phyloP scores from a whole-genome alignment of 2,329 filamentous ascomycete species.

The Laburnicola sp. region DNA sequence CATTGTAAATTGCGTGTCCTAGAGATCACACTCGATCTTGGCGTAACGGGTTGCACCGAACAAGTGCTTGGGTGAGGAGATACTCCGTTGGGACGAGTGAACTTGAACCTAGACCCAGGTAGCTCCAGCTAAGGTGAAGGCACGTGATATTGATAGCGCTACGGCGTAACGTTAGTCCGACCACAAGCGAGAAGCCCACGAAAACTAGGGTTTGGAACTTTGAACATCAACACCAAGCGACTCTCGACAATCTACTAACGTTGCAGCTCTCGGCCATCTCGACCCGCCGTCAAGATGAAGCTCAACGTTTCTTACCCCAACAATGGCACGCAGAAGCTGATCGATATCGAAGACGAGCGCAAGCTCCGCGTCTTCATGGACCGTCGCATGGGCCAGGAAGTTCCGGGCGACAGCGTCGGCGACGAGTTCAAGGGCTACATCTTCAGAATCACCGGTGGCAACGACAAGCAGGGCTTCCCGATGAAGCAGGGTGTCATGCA shows the following conservation, averaged over 20 bases:
- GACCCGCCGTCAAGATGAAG: slow-evolving; percentile 64
- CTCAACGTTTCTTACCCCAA: slow-evolving; percentile 86
- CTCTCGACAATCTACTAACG: slow-evolving; percentile 41
- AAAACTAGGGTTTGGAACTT: slow-evolving; percentile 12
- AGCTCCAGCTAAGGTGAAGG: too few species aligned
- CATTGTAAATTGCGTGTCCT: too few species aligned
- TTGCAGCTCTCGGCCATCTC: slow-evolving; percentile 36
- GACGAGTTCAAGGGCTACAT: slow-evolving; percentile 99
- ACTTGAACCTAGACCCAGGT: too few species aligned
- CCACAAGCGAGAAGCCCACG: slow-evolving; percentile 11
- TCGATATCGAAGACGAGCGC: slow-evolving; percentile 99
- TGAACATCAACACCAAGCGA: slow-evolving; percentile 17
- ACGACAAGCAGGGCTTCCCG: slow-evolving; percentile 99
- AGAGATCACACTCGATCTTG: too few species aligned
- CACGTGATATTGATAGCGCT: too few species aligned
- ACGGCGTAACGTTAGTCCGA: slow-evolving; percentile 8
- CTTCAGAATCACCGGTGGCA: slow-evolving; percentile 98
- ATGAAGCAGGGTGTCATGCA: slow-evolving; percentile 99
- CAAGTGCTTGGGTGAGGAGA: too few species aligned
- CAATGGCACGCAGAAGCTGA: slow-evolving; percentile 99
- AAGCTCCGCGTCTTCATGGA: slow-evolving; percentile 99
- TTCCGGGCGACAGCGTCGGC: slow-evolving; percentile 90
- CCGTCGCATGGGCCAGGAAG: slow-evolving; percentile 93
- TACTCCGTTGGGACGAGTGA: too few species aligned
- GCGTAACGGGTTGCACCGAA: too few species aligned